Evolutionary conservation across 2,329 filamentous ascomycete genomes (phyloP).

Genomic region (Fusarium sp.): DNA sequence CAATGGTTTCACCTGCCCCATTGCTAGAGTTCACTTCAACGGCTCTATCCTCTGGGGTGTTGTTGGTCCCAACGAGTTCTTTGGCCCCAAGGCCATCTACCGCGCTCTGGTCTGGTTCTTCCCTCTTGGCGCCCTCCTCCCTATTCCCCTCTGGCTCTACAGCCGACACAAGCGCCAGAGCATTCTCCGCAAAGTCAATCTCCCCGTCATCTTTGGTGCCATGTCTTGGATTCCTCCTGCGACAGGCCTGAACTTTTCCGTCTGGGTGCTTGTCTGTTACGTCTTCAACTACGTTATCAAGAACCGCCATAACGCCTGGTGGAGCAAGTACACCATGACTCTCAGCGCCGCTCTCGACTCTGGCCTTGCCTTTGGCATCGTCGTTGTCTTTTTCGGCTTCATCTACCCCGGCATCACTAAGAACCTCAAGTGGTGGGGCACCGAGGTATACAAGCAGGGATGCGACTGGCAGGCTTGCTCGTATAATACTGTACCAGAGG

Average conservation of each 20-base stretch:
- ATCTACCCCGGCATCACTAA: slow-evolving; percentile 83
- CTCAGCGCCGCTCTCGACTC: slow-evolving; percentile 86
- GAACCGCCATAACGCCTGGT: slow-evolving; percentile 79
- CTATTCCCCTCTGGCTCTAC: slow-evolving; percentile 80
- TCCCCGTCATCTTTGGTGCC: slow-evolving; percentile 85
- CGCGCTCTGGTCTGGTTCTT: slow-evolving; percentile 85
- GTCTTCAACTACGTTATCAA: slow-evolving; percentile 84
- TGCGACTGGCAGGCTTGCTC: slow-evolving; percentile 88
- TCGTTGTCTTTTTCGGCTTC: slow-evolving; percentile 87
- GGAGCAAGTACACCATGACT: slow-evolving; percentile 93
- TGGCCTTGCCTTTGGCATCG: slow-evolving; percentile 83
- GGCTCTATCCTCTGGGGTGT: slow-evolving; percentile 92
- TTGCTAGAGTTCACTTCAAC: slow-evolving; percentile 90
- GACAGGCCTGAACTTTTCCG: slow-evolving; percentile 86
- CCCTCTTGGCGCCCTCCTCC: slow-evolving; percentile 79
- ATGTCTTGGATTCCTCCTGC: slow-evolving; percentile 90
- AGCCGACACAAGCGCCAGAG: slow-evolving; percentile 69
- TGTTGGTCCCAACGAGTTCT: slow-evolving; percentile 85
- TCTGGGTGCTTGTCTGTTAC: slow-evolving; percentile 88
- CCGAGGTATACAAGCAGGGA: slow-evolving; percentile 84
- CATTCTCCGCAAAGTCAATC: slow-evolving; percentile 80
- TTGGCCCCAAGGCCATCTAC: slow-evolving; percentile 81
- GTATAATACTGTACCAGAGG: slow-evolving; percentile 72
- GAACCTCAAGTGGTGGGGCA: slow-evolving; percentile 88
- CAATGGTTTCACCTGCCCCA: slow-evolving; percentile 89